Evolutionary conservation across 2,329 filamentous ascomycete genomes (phyloP), one percentile per base, ranked within the genome.

Genomic region (Ophiostoma novo-ulmi): DNA sequence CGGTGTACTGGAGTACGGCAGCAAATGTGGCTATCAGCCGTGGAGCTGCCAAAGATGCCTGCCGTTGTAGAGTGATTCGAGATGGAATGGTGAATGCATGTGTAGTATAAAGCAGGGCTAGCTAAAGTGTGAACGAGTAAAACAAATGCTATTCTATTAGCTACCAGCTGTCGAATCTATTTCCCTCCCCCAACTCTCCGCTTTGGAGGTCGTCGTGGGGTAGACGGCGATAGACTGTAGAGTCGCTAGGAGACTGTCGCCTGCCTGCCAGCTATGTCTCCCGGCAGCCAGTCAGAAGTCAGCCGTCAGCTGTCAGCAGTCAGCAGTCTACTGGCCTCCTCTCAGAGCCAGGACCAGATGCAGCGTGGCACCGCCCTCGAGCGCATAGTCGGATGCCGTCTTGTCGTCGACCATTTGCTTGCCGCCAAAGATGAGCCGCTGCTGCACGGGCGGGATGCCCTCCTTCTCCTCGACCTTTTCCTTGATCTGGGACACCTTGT

Each of bases 321-420:
- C 13, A 8, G 17, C 39, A 2, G 63, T 20, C 13, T 69, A 73
- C 64, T 69, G 67, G 31, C 74, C 94, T 70, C 95, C 95, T 79
- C 95, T 88, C 73, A 99, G 89, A 63, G 95, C 96, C 75, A 99
- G 89, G 69, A 99, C 95, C 78, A 99, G 85, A 85, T 99, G 95
- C 76, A 99, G 85, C 48, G 94, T 99, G 73, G 93, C 92, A 71
- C 95, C 95, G 70, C 93, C 93, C 80, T 95, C 91, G 73, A 99
- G 91, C 74, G 88, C 88, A 80, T 98, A 98, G 77, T 98, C 94
- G 70, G 86, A 84, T 7, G 95, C 94, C 13, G 93, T 94, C 82
- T 97, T 97, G 77, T 98, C 94, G 79, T 99, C 95, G 78, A 89
- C 88, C 95, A 99, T 97, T 80, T 99, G 95, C 85, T 99, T 99